Base-by-base conservation (phyloP, 352 stramenopile genomes). In the Pythium myriotylum region DNA sequence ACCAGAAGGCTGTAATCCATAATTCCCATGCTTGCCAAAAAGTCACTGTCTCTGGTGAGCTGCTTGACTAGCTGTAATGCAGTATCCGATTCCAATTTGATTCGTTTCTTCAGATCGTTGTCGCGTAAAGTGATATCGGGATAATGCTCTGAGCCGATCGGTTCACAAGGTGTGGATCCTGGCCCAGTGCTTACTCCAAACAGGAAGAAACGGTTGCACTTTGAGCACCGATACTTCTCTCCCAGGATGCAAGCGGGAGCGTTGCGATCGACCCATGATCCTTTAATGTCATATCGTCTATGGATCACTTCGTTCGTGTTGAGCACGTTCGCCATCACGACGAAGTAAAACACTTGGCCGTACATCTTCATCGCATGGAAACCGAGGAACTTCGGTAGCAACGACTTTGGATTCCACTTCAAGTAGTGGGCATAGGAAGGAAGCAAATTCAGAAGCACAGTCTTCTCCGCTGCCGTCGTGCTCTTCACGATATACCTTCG, bases 1-100 rank as follows among this genome's bases (percentile, higher is more conserved):
- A 97, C 82, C 0, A 97, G 69, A 26, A 97, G 74, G 58, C 79
- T 93, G 60, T 97, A 97, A 71, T 97, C 90, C 89, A 97, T 97
- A 70, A 97, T 95, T 10, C 88, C 88, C 24, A 84, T 70, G 29
- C 81, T 89, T 16, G 79, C 81, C 24, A 95, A 74, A 47, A 91
- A 95, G 56, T 95, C 83, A 63, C 79, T 93, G 53, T 95, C 86
- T 5, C 86, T 73, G 8, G 78, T 88, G 24, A 95, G 79, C 53
- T 94, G 84, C 72, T 91, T 92, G 5, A 93, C 72, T 22, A 95
- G 67, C 37, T 79, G 74, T 41, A 66, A 26, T 4, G 84, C 82
- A 0, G 70, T 78, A 1, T 78, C 68, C 1, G 73, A 39, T 7
- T 88, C 73, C 20, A 95, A 53, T 51, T 90, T 91, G 17, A 97